These are phyloP conservation scores for Lepidium didymum DNA, from an alignment of 345 rosid genomes.

Conservation along the genomic window DNA sequence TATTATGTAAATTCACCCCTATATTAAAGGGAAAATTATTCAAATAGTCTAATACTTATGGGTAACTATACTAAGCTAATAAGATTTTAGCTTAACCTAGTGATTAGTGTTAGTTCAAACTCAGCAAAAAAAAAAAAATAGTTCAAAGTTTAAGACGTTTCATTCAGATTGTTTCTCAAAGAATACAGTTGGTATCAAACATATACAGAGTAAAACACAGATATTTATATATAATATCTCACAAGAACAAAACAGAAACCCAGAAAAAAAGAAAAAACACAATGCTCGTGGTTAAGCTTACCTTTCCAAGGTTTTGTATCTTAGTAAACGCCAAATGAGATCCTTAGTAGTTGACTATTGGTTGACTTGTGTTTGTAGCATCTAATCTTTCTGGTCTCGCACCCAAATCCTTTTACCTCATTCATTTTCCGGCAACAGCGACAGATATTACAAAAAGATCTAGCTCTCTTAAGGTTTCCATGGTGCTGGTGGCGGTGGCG, in stretches of 20 bases:
- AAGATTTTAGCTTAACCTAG: too few relatives aligned
- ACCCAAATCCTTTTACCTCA: constrained; percentile 6
- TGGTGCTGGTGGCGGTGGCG: constrained; percentile 98
- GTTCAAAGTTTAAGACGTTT: neutral
- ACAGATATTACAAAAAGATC: neutral
- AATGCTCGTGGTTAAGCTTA: constrained; percentile 6
- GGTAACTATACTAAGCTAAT: too few relatives aligned
- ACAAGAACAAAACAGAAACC: constrained; percentile 23
- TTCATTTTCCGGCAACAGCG: neutral
- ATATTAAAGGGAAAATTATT: too few relatives aligned
- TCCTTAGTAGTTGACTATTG: constrained; percentile 23
- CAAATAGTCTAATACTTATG: too few relatives aligned
- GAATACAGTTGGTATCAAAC: constrained; percentile 29
- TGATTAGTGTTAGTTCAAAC: too few relatives aligned
- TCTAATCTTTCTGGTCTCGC: constrained; percentile 9
- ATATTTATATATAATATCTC: constrained; percentile 15
- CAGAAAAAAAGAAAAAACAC: neutral
- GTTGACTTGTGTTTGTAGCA: constrained; percentile 10
- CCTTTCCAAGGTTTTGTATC: constrained; percentile 5
- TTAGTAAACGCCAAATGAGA: constrained; percentile 20
- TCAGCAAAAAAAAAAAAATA: neutral
- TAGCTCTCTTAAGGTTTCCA: constrained; percentile 72
- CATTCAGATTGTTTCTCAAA: constrained; percentile 2
- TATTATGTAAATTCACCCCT: too few relatives aligned
- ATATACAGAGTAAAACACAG: constrained; percentile 25